Evolutionary conservation across 2,329 filamentous ascomycete species (phyloP).

Genomic region (Sclerotinia spermophila): DNA sequence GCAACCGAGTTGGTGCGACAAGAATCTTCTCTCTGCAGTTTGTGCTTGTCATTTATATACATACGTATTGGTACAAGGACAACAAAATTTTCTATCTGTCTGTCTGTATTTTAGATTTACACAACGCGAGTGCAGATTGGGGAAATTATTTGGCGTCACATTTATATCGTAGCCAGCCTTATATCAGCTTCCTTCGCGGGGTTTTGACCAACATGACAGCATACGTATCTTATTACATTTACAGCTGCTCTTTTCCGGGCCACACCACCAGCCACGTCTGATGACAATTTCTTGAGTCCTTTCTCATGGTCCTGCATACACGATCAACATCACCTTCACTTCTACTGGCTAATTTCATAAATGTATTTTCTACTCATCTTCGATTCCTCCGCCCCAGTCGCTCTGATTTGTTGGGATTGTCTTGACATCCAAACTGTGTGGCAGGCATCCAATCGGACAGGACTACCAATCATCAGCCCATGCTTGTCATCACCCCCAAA

Average conservation of each 20-base stretch:
- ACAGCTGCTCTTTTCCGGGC: conserved; percentile 1
- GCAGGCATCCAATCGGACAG: conserved; percentile 1
- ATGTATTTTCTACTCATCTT: not conserved
- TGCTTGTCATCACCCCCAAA: conserved; percentile 10
- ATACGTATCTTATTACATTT: not conserved
- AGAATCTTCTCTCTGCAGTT: not conserved
- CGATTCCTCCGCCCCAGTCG: conserved; percentile 9
- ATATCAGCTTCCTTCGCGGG: not conserved
- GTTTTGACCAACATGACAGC: not conserved
- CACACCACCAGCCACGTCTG: conserved; percentile 13
- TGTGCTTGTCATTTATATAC: not conserved
- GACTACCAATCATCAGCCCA: not conserved
- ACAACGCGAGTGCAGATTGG: not conserved
- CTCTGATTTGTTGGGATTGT: conserved; percentile 4
- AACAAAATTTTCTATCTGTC: not conserved
- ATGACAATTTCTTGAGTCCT: not conserved
- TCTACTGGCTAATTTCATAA: conserved; percentile 1
- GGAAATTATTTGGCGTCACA: not conserved
- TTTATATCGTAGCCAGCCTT: not conserved
- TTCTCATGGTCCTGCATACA: conserved; percentile 15
- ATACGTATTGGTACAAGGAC: too few relatives aligned
- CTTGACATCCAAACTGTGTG: not conserved
- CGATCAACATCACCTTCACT: conserved; percentile 3
- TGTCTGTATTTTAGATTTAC: not conserved
- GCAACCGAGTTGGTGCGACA: conserved; percentile 3